A percentile compares a stretch with the other conserved stretches of the same genome.
Conservation (phyloP, 805 yeast genomes). For the Wickerhamiella sorbophila region DNA sequence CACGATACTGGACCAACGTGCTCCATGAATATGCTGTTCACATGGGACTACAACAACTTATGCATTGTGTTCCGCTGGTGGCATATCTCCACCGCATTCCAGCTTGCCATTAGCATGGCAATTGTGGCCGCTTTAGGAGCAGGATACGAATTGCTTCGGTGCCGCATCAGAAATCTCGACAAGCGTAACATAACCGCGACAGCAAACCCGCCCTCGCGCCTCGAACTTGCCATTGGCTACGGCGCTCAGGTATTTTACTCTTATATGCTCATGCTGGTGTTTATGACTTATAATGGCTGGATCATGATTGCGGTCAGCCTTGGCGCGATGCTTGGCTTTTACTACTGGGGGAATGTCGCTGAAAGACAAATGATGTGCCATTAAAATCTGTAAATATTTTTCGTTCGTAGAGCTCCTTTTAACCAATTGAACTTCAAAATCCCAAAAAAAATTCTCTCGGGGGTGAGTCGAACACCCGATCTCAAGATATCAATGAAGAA, state of each 20-base stretch:
- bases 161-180: constrained; percentile 14
- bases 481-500: constrained; percentile 22
- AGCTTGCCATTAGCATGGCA: constrained; percentile 38
- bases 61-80: constrained; percentile 70
- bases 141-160: constrained; percentile 48
- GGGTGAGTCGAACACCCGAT: constrained; percentile 26
- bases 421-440: too few relatives aligned
- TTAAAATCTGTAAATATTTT: constrained; percentile 1
- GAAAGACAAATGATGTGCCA: constrained; percentile 19
- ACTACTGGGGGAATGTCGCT: constrained; percentile 33
- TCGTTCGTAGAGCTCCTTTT: neutral
- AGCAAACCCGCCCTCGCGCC: constrained; percentile 3
- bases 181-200: constrained; percentile 4
- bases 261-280: constrained; percentile 53
- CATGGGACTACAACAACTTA: constrained; percentile 61
- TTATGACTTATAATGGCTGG: constrained; percentile 81
- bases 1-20: constrained; percentile 14
- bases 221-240: constrained; percentile 15
- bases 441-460: constrained; percentile 20
- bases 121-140: constrained; percentile 36
- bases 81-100: constrained; percentile 45
- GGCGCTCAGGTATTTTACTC: constrained; percentile 20
- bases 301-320: constrained; percentile 55
- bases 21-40: constrained; percentile 43
- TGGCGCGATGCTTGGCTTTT: constrained; percentile 63